These are phyloP conservation scores for Hymenoscyphus fructigenus DNA, from an alignment of 2,329 filamentous ascomycete species.

Conservation along the genomic window DNA sequence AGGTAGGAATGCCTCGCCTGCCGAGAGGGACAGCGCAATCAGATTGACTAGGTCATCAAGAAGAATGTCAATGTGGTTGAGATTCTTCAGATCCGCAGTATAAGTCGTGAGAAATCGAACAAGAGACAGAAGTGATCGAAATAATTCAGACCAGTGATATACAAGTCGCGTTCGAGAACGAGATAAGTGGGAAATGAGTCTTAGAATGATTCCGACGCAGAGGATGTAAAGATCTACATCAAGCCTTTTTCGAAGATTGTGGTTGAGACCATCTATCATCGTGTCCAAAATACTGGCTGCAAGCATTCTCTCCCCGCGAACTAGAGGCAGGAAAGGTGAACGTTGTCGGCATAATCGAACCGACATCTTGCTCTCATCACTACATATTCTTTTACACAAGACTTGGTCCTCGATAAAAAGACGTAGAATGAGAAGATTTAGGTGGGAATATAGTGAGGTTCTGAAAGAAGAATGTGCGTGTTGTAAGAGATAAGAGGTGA, in stretches of 20 bases:
- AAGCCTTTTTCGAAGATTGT: constrained; percentile 83
- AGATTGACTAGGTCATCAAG: constrained; percentile 79
- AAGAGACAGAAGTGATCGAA: constrained; percentile 82
- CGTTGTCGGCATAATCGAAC: constrained; percentile 88
- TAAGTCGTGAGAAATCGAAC: constrained; percentile 91
- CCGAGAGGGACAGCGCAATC: constrained; percentile 78
- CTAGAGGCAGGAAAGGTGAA: constrained; percentile 77
- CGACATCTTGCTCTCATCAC: constrained; percentile 68
- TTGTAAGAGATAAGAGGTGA: constrained; percentile 89
- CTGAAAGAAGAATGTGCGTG: constrained; percentile 84
- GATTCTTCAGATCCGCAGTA: constrained; percentile 68
- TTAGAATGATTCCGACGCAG: constrained; percentile 76
- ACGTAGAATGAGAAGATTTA: constrained; percentile 81
- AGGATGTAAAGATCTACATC: constrained; percentile 84
- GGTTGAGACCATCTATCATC: constrained; percentile 87
- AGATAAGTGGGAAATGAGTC: constrained; percentile 80
- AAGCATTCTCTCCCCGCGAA: constrained; percentile 70
- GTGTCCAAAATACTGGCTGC: constrained; percentile 79
- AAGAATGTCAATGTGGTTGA: constrained; percentile 69
- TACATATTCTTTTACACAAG: constrained; percentile 81
- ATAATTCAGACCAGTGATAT: constrained; percentile 96
- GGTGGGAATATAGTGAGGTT: constrained; percentile 77
- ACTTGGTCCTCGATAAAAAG: constrained; percentile 82
- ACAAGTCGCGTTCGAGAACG: constrained; percentile 75
- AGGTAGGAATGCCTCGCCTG: constrained; percentile 87